Evolutionary conservation across 192 early-diverging fungal species (phyloP), one percentile per base, ranked within the genome.

Genomic region (Coemansia sp.): DNA sequence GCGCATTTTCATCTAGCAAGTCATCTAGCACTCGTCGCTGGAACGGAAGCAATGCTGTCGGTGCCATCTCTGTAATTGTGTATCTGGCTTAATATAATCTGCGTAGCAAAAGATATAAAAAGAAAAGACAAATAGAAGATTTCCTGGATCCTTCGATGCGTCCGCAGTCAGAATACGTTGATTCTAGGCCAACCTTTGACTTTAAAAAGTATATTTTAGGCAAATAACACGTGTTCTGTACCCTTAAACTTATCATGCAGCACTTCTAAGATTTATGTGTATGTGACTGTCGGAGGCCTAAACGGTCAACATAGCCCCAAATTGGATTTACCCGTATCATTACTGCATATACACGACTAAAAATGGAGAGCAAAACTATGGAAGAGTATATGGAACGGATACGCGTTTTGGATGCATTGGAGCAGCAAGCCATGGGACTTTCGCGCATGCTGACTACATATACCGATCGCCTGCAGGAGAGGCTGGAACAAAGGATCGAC

Each of bases 1-100:
- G 74, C 2, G 89, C 93, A 71, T 95, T 92, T 50, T 92, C 89
- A n/a, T 82, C 85, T 4, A 90, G 74, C 23, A 92, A 58, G 5
- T 86, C 85, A 39, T 85, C 84, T 4, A 92, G 67, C 50, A 92
- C 86, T 68, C 85, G 78, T 32, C 85, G 83, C 60, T 92, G 90
- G 59, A 88, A 92, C 59, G 82, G 71, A 14, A 92, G 75, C 32
- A 85, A 55, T 25, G 70, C 31, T 8, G 42, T n/a, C 50, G 55
- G 9, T 14, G 24, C 19, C 64, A 66, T 51, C 4, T 1, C 30
- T 32, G 11, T 17, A 46, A 46, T 46, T 10, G 39, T 46, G 17
- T 46, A 46, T 46, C 39, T 46, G 39, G 39, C 39, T 46, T 17
- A 14, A 46, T 46, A 46, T 46, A 10, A 17, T 46, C 14, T 10